Base-by-base conservation (phyloP, 1,284 basidiomycete genomes). In the Trichosporon asahii region DNA sequence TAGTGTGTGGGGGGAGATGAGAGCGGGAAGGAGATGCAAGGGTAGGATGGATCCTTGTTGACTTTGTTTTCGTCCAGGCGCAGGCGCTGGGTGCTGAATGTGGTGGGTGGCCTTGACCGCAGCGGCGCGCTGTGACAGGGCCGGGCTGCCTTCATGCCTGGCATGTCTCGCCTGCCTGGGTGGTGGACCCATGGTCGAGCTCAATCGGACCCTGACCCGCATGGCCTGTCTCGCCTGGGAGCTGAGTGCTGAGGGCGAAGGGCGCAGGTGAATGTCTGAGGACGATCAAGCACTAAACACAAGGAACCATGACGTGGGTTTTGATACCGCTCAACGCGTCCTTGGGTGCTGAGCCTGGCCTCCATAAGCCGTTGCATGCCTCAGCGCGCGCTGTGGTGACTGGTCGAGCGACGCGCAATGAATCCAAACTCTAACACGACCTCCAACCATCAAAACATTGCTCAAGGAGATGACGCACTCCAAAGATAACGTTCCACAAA, bases 401-500 rank as follows among this genome's bases (percentile, higher is more conserved):
- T 18, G 21, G 18, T 23, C 49, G 49, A 21, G 21, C 49, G 49
- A 21, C 49, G 49, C 49, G 49, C n/a, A 53, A 53, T 53, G 49
- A 53, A 53, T 8, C n/a, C 49, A 53, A 53, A 53, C 49, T 53
- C 49, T 53, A 53, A 53, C 49, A 53, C 49, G 23, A 53, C 7
- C 6, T 5, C 44, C 8, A 46, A n/a, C 15, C 15, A 46, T 46
- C 44, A 46, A 46, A 46, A 53, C 49, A 53, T 23, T 53, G 21
- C 49, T 8, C n/a, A 29, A n/a, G 27, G 14, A 27, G 57, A 61
- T 61, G 57, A 61, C 57, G 57, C 57, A 61, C 57, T 61, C 57
- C 57, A 4, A 4, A 7, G 55, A 60, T 31, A 31, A 31, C 57
- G 18, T 31, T 25, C 8, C 23, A 53, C 9, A 53, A 21, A 53